A percentile compares a stretch with the other conserved stretches of the same genome.
Conservation (phyloP, 2,329 filamentous ascomycete genomes). For the Cyclaneusma minus region DNA sequence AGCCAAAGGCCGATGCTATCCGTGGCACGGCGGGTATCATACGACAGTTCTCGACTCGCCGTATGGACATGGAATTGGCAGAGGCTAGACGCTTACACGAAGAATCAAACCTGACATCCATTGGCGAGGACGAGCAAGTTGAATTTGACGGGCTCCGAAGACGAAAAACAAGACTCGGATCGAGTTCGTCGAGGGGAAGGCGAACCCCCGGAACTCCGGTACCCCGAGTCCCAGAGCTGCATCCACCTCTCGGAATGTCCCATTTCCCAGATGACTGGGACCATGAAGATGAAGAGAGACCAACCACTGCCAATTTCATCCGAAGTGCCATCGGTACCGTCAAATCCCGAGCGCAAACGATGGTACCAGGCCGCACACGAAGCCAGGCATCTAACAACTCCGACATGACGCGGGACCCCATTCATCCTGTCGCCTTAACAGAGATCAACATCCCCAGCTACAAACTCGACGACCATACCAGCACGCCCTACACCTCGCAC, state of each 20-base stretch:
- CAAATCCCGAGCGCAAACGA: slow-evolving; percentile 26
- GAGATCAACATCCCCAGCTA: slow-evolving; percentile 38
- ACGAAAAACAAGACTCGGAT: slow-evolving; percentile 38
- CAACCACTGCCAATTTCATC: slow-evolving; percentile 30
- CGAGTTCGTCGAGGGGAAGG: too few species aligned
- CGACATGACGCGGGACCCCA: slow-evolving; percentile 31
- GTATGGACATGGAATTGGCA: slow-evolving; percentile 64
- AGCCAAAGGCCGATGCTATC: slow-evolving; percentile 92
- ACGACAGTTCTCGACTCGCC: slow-evolving; percentile 59
- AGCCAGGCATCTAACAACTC: slow-evolving; percentile 26
- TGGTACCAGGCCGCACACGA: slow-evolving; percentile 20
- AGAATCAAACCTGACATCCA: slow-evolving; percentile 62
- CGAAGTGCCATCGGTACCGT: slow-evolving; percentile 43
- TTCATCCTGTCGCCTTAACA: slow-evolving; percentile 46
- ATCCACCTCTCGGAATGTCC: slow-evolving; percentile 79
- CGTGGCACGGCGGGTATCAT: slow-evolving; percentile 81
- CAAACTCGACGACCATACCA: slow-evolving; percentile 26
- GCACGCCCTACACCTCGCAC: slow-evolving; percentile 23
- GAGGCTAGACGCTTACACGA: slow-evolving; percentile 67
- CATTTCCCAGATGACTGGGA: slow-evolving; percentile 56
- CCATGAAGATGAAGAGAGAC: slow-evolving; percentile 33
- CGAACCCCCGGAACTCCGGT: too few species aligned
- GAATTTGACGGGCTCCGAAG: slow-evolving; percentile 88
- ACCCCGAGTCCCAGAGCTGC: slow-evolving; percentile 28
- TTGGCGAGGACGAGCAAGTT: slow-evolving; percentile 58